phyloP scores from a whole-genome alignment of 352 stramenopile species.

The Globisporangium radiosum region DNA sequence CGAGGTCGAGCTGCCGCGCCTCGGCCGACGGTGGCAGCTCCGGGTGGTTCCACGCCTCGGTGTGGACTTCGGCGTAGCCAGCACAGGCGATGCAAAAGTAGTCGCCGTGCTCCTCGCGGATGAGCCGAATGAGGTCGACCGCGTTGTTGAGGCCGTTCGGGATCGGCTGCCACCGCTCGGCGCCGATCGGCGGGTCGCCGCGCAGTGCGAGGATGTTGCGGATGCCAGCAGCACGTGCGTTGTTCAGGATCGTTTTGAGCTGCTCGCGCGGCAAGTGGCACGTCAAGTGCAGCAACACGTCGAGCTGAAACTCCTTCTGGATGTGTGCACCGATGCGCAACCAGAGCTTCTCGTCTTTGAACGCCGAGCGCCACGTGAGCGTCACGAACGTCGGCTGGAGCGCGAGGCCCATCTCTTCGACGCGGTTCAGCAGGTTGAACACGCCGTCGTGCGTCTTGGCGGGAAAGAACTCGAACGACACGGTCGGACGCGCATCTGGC shows the following conservation, averaged over 20 bases:
- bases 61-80: conserved; percentile 95
- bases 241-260: conserved; percentile 57
- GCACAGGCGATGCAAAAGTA: conserved; percentile 97
- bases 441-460: conserved; percentile 82
- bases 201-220: conserved; percentile 98
- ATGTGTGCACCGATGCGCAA: conserved; percentile 86
- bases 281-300: conserved; percentile 77
- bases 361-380: conserved; percentile 86
- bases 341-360: conserved; percentile 87
- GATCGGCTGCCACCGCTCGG: conserved; percentile 78
- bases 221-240: conserved; percentile 84
- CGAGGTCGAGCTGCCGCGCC: conserved; percentile 86
- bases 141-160: conserved; percentile 92
- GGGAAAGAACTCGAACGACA: conserved; percentile 87
- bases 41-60: conserved; percentile 79
- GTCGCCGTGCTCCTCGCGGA: conserved; percentile 93
- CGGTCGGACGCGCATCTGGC: conserved; percentile 38
- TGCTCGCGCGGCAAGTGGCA: conserved; percentile 67
- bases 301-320: conserved; percentile 81
- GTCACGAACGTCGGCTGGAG: conserved; percentile 85
- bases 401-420: conserved; percentile 83
- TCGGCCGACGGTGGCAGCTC: conserved; percentile 75
- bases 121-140: conserved; percentile 95
- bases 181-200: conserved; percentile 92
- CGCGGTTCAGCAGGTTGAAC: conserved; percentile 77